Conservation (phyloP, 257 asterid species). For the Misopates orontium region DNA sequence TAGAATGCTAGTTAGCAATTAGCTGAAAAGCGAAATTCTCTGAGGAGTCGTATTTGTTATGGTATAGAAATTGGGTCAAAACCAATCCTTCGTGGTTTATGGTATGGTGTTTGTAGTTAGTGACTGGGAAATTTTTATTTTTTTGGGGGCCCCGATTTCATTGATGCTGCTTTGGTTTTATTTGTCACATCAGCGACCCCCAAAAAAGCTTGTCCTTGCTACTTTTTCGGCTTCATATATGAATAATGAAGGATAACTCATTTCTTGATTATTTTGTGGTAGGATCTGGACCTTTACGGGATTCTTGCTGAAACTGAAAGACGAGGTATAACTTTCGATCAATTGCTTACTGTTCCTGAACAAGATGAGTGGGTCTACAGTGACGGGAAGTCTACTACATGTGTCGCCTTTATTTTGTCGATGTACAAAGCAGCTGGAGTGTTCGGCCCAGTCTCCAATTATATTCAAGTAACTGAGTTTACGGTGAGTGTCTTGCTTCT, state of each 20-base stretch:
- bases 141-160: no score
- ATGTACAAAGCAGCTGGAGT: constrained; percentile 98
- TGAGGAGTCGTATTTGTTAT: background rate
- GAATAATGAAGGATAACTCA: background rate
- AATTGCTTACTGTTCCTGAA: constrained; percentile 88
- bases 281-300: constrained; percentile 82
- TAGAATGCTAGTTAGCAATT: background rate
- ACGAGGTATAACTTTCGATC: constrained; percentile 88
- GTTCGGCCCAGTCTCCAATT: constrained; percentile 70
- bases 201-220: background rate
- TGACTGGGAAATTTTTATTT: background rate
- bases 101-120: background rate
- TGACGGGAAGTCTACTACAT: constrained; percentile 95
- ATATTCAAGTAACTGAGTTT: constrained; percentile 95
- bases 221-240: background rate
- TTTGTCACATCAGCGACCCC: background rate
- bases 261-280: constrained; percentile 20
- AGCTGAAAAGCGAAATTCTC: background rate
- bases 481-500: constrained; percentile 55
- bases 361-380: constrained; percentile 99
- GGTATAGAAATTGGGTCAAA: background rate
- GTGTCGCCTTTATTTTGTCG: constrained; percentile 91
- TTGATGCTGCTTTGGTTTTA: background rate
- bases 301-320: constrained; percentile 87
- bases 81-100: no score